Conservation (phyloP, 495 filamentous ascomycete species). For the Penicillium macrosclerotiorum region DNA sequence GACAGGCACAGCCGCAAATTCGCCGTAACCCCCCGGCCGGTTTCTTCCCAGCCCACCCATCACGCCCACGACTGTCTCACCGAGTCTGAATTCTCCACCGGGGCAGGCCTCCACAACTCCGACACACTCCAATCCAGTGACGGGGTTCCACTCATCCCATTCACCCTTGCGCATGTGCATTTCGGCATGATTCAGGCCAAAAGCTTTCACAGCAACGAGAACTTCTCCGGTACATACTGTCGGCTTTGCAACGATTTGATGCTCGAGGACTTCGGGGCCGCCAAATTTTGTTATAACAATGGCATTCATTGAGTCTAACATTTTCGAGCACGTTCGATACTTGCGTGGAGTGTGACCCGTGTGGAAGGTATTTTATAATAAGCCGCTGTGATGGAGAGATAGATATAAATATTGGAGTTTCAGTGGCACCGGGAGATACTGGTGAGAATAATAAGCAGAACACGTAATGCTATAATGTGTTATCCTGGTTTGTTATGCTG, state of each 20-base stretch:
- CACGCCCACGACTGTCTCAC: constrained; percentile 34
- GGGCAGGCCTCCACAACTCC: constrained; percentile 39
- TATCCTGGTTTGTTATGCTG: no score
- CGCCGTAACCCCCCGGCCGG: constrained; percentile 39
- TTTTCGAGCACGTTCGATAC: no score
- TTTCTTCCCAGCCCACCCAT: constrained; percentile 47
- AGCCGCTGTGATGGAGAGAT: no score
- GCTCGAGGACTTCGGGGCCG: constrained; percentile 32
- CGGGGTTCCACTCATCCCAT: constrained; percentile 45
- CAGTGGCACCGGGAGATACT: no score
- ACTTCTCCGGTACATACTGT: constrained; percentile 29
- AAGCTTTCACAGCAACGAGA: constrained; percentile 40
- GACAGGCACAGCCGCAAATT: constrained; percentile 33
- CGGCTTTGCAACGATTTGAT: constrained; percentile 34
- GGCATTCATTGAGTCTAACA: no score
- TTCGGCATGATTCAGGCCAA: constrained; percentile 52
- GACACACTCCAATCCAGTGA: constrained; percentile 48
- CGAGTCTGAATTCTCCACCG: constrained; percentile 29
- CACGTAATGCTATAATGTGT: no score
- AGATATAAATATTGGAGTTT: no score
- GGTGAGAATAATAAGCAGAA: no score
- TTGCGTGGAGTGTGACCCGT: no score
- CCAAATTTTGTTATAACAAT: constrained; percentile 44
- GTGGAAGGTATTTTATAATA: no score
- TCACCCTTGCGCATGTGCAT: constrained; percentile 53